phyloP scores from a whole-genome alignment of 1,284 basidiomycete species.

The Rhodotorula sp. region DNA sequence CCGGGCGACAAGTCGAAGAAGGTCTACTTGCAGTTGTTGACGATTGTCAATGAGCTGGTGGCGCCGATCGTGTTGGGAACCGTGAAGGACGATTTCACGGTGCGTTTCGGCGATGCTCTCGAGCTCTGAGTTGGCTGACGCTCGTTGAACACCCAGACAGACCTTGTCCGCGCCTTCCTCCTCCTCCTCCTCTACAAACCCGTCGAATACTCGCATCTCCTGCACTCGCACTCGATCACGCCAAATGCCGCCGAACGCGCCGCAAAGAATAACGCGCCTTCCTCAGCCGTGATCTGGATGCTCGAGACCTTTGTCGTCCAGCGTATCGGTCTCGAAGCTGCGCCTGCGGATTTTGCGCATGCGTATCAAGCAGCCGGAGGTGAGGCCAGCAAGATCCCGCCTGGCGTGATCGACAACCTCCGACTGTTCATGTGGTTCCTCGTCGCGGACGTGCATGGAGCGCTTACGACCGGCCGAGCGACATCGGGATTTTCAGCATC shows the following conservation, averaged over 20 bases:
- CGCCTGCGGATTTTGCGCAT: background rate
- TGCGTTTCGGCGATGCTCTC: background rate
- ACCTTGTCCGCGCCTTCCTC: constrained; percentile 5
- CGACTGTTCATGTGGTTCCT: constrained; percentile 31
- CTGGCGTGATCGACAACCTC: background rate
- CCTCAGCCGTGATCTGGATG: background rate
- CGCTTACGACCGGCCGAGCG: constrained; percentile 30
- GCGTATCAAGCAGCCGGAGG: background rate
- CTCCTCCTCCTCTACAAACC: constrained; percentile 22
- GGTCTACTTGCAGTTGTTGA: constrained; percentile 14
- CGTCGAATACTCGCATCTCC: constrained; percentile 18
- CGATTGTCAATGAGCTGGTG: constrained; percentile 21
- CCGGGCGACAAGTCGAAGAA: background rate
- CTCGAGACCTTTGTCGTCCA: constrained; percentile 9
- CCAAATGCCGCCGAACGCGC: background rate
- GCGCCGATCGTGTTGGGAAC: constrained; percentile 12
- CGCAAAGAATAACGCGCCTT: constrained; percentile 12
- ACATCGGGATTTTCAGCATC: background rate
- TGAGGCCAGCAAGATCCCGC: background rate
- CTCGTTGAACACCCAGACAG: background rate
- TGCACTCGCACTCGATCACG: background rate
- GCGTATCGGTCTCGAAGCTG: background rate
- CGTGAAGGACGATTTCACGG: background rate
- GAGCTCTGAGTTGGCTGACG: background rate
- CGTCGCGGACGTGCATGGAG: constrained; percentile 32